Conservation (phyloP, 768 basidiomycete genomes). For the Solioccasus polychromus region DNA sequence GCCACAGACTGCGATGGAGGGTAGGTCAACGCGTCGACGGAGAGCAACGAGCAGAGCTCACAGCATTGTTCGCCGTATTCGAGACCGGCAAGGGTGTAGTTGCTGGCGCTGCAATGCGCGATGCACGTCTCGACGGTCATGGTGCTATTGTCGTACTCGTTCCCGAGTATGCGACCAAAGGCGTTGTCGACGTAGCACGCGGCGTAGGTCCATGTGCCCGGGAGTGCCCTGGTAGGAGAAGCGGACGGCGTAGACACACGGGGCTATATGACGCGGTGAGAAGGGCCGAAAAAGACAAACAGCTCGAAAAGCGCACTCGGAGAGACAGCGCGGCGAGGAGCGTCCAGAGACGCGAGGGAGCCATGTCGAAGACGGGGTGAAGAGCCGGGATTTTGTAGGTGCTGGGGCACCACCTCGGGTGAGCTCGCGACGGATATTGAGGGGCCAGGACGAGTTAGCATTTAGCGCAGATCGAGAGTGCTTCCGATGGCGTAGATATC, state of each 20-base stretch:
- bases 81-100: slow-evolving; percentile 65
- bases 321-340: no score
- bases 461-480: background rate
- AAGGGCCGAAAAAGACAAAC: background rate
- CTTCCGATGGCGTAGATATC: background rate
- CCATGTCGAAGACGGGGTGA: no score
- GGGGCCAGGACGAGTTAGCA: background rate
- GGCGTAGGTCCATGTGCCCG: slow-evolving; percentile 54
- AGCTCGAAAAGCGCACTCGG: no score
- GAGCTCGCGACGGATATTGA: slow-evolving; percentile 39
- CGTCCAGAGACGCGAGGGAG: background rate
- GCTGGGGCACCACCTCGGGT: background rate
- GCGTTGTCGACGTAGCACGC: slow-evolving; percentile 75
- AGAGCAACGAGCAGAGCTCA: slow-evolving; percentile 30
- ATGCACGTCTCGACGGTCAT: slow-evolving; percentile 68
- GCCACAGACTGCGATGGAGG: slow-evolving; percentile 64
- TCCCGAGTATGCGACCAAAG: slow-evolving; percentile 57
- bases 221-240: slow-evolving; percentile 46
- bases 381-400: no score
- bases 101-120: slow-evolving; percentile 47
- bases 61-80: slow-evolving; percentile 59
- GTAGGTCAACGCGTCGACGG: slow-evolving; percentile 1
- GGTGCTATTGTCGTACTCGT: slow-evolving; percentile 35
- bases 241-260: background rate
- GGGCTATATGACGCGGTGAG: background rate